Conservation (phyloP, 257 asterid genomes). For the Solanum neorickii region DNA sequence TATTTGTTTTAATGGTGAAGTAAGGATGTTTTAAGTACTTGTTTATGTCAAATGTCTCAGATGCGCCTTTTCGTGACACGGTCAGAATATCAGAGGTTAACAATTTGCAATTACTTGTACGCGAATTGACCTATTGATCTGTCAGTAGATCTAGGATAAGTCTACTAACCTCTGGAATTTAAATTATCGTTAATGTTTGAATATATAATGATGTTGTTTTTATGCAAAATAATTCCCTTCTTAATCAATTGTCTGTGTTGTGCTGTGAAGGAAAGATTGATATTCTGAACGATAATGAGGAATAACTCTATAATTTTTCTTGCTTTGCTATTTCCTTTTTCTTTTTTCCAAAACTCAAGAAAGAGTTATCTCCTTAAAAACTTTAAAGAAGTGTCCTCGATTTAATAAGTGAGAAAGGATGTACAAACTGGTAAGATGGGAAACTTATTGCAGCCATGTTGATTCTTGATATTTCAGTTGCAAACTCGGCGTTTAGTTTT, state of each 20-base stretch:
- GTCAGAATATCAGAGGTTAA: conserved; percentile 27
- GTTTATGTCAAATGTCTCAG: conserved; percentile 19
- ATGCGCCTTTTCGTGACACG: conserved; percentile 81
- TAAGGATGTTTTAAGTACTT: neutral
- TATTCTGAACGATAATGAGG: neutral
- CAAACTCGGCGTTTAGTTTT: neutral
- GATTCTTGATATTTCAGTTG: too few species aligned
- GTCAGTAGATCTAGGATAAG: too few species aligned
- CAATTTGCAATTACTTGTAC: too few species aligned
- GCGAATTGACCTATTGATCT: too few species aligned
- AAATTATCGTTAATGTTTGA: too few species aligned
- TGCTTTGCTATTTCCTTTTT: neutral
- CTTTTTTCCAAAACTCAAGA: neutral
- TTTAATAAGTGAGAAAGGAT: neutral
- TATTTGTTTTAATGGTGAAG: neutral
- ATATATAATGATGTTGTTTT: neutral
- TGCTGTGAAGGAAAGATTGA: neutral
- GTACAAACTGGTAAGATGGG: neutral
- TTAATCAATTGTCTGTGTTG: neutral
- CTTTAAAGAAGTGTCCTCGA: neutral
- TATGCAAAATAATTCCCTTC: neutral
- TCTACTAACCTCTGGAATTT: too few species aligned
- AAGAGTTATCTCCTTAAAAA: neutral
- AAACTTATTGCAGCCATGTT: too few species aligned
- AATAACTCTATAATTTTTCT: neutral